Base-by-base conservation (phyloP, 208 protist genomes). In the Acanthamoeba healyi region DNA sequence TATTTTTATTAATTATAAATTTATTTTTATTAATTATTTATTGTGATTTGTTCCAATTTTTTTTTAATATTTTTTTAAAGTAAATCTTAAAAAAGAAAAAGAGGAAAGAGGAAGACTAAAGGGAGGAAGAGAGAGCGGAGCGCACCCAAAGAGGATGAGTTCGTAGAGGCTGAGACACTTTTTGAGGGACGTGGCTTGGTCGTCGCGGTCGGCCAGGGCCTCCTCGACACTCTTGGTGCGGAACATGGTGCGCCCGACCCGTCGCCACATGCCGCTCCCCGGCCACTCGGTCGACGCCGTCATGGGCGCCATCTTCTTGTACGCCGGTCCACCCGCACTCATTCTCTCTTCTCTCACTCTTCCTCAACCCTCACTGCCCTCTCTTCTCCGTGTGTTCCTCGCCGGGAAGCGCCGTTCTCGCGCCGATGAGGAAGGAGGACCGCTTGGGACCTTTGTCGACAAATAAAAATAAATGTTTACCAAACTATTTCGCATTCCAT, bases 151-250 rank as follows among this genome's bases (percentile, higher is more conserved):
- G 17, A 51, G 17, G 42, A 87, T 40, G 79, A 87, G 79, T n/a
- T 87, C 79, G 24, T 61, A 87, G 49, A 87, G 46, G 79, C 6
- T 63, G 44, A 87, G 79, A 29, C 46, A 51, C 32, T 87, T 87
- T n/a, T 61, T 51, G 46, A 87, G 79, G 79, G 46, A 34, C 46
- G 15, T 61, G 26, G 0, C 46, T 7, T 87, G 7, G 79, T 87
- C 49, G 79, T 87, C 49, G 26, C 49, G 79, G 79, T 61, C 79
- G 44, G 38, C 79, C 32, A 87, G 46, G 19, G 79, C 79, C 79
- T 87, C 46, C 79, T 87, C 79, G 22, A 87, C 49, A 12, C 19
- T 63, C 46, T 87, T 87, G 42, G 79, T 87, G 29, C 79, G 79
- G 79, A 61, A 61, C 32, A 87, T 49, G 79, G 32, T 51, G 38